Evolutionary conservation across 2,329 filamentous ascomycete species (phyloP).

Genomic region (Gaeumannomyces sp.): DNA sequence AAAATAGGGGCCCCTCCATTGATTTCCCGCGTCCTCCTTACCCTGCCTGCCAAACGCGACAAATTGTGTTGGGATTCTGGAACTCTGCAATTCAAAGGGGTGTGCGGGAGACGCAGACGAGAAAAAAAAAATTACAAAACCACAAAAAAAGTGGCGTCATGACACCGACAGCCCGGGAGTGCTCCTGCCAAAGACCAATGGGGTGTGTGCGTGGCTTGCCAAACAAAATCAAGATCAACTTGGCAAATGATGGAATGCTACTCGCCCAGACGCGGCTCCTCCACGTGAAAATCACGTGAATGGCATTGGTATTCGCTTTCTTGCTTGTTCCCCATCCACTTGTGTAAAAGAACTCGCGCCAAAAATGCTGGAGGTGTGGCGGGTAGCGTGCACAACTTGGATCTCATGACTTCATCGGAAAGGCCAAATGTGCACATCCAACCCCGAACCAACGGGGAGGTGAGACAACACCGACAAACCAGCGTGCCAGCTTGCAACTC

Average conservation of each 20-base stretch:
- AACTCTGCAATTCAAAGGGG: not conserved
- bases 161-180: not conserved
- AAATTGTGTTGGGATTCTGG: not conserved
- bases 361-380: no score
- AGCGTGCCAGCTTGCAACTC: no score
- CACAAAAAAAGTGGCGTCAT: not conserved
- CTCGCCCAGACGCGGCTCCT: not conserved
- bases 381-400: not conserved
- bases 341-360: not conserved
- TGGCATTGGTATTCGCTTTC: not conserved
- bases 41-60: not conserved
- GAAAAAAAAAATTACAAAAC: slow-evolving; percentile 4
- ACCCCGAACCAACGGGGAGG: no score
- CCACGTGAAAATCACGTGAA: not conserved
- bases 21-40: not conserved
- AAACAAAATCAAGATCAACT: slow-evolving; percentile 2
- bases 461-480: no score
- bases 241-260: not conserved
- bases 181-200: not conserved
- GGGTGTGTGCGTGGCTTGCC: not conserved
- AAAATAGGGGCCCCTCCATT: not conserved
- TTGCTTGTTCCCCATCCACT: not conserved
- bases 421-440: not conserved
- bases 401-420: not conserved
- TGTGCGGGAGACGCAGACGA: not conserved